Percentiles rank a stretch among this genome's conserved stretches.
These are phyloP conservation scores for Globisporangium mamillatum DNA, from an alignment of 352 stramenopile species.

Conservation along the genomic window DNA sequence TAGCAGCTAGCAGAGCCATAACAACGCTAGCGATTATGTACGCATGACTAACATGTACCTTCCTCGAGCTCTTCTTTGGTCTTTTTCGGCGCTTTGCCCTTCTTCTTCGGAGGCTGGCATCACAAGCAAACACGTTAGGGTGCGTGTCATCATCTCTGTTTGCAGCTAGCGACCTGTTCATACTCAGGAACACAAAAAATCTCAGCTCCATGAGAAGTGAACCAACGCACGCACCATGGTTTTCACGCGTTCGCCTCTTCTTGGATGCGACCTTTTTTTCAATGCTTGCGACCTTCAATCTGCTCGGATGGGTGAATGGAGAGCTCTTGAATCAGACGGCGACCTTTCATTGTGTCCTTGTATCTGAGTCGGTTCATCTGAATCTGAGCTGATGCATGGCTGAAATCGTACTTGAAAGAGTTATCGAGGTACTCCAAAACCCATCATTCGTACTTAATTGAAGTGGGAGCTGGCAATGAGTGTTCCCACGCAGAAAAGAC, in stretches of 20 bases:
- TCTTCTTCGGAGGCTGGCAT: constrained; percentile 71
- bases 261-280: neutral
- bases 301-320: neutral
- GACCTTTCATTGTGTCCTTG: neutral
- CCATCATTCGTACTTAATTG: neutral
- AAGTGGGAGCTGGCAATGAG: neutral
- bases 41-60: constrained; percentile 19
- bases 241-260: neutral
- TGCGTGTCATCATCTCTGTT: neutral
- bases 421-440: neutral
- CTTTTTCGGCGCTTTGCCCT: constrained; percentile 74
- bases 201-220: too few relatives aligned
- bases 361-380: neutral
- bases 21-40: neutral
- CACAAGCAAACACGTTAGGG: neutral
- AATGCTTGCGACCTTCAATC: neutral
- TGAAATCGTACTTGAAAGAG: neutral
- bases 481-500: neutral
- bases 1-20: neutral
- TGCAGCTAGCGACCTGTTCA: neutral
- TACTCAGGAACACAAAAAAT: too few relatives aligned
- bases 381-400: neutral
- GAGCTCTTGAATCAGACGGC: neutral
- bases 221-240: neutral
- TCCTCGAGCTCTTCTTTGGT: constrained; percentile 81